Base-by-base conservation (phyloP, 2,329 filamentous ascomycete genomes). In the Neocucurbitaria cava region DNA sequence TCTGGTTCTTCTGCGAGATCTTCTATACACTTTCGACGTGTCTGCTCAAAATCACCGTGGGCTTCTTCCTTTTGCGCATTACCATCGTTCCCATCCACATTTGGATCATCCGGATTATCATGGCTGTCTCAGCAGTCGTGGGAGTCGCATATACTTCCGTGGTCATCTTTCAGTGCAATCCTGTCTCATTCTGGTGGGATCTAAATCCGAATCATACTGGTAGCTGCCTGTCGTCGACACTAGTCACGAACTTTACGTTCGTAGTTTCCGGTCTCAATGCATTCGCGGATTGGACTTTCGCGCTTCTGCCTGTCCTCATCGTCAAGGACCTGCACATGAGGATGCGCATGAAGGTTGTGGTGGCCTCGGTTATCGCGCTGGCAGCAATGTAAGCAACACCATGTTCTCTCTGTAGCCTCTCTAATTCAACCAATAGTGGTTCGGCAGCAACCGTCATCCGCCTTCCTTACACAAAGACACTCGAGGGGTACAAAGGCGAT, bases 281-380 rank as follows among this genome's bases (percentile, higher is more conserved):
- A 3, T 54, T 71, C 18, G 66, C 68, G 9, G 69, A 72, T 43
- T 71, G 66, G 66, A 64, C 66, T 1, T 69, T 71, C 46, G 69
- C 62, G 6, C 49, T 69, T n/a, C 54, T 72, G 9, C 69, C 69
- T 10, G 77, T 82, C 9, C 79, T 81, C 46, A 71, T 88, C 3
- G 77, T 87, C 8, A 81, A 78, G 71, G 79, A 81, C 28, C 67
- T 87, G 46, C 81, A 86, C 54, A 85, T 87, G 79, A 80, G 80
- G 61, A 67, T 59, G 20, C 77, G 76, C 52, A 81, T 79, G 13
- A 87, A 86, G 64, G 42, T 79, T 10, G 80, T 83, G 1, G 72
- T 87, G 24, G 79, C 81, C 15, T 75, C 76, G 2, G 77, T 87
- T 45, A 74, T 87, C 58, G 77, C 77, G 11, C 78, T 87, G 72